These are phyloP conservation scores for Nicotiana sylvestris DNA, from an alignment of 257 asterid species.

Conservation along the genomic window DNA sequence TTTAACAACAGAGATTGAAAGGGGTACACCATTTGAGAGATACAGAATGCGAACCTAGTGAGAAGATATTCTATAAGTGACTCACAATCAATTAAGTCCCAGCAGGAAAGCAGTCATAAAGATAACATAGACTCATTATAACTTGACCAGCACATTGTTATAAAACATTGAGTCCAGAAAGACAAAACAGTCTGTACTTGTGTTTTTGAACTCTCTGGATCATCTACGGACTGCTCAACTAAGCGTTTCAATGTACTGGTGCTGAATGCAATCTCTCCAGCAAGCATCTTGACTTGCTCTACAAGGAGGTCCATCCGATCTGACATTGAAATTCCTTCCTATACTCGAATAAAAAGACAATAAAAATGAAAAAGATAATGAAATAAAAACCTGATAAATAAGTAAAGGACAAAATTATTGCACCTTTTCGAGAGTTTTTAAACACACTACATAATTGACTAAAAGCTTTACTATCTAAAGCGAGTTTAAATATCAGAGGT, in stretches of 20 bases:
- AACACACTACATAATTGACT: constrained; percentile 1
- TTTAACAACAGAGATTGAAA: background rate
- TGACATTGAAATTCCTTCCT: constrained; percentile 76
- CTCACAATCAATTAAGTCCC: background rate
- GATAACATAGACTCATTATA: background rate
- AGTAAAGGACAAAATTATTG: background rate
- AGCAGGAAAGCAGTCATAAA: background rate
- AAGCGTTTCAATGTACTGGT: constrained; percentile 91
- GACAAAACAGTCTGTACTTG: constrained; percentile 44
- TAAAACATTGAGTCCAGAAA: constrained; percentile 2
- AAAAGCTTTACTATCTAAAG: background rate
- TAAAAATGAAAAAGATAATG: background rate
- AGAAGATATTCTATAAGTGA: background rate
- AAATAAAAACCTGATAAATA: background rate
- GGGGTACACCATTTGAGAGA: background rate
- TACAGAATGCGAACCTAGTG: constrained; percentile 1
- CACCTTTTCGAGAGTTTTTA: background rate
- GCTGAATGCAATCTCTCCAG: constrained; percentile 96
- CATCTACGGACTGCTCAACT: constrained; percentile 74
- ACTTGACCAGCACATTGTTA: background rate
- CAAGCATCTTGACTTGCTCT: constrained; percentile 99
- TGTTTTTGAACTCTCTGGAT: constrained; percentile 69
- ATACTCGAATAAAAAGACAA: constrained; percentile 17
- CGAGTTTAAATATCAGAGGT: background rate
- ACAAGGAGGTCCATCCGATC: constrained; percentile 91